Evolutionary conservation across 2,329 filamentous ascomycete species (phyloP), one percentile per base, ranked within the genome.

Genomic region (Aureobasidium musti): DNA sequence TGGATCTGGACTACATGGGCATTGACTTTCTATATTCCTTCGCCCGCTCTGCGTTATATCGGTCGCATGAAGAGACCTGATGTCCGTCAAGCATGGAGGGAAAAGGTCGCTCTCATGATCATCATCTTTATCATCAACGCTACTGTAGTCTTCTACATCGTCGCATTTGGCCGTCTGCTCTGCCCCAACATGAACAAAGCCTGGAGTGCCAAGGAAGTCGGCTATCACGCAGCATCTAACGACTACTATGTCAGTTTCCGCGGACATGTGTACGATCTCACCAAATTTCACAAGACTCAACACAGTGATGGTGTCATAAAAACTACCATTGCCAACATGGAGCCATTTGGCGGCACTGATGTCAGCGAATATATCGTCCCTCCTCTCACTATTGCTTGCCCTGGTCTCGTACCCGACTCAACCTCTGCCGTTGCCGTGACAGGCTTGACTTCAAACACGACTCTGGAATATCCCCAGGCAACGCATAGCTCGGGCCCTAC

Each of bases 41-140:
- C 94, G 0, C 90, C 91, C 56, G 71, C 91, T 2, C 86, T 99
- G 19, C 85, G 86, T n/a, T 89, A 84, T 68, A 74, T 98, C 67
- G 95, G 95, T 37, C 91, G 94, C 26, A 99, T 99, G 95, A 96
- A 96, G 80, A 89, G 95, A 65, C 95, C 93, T 1, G 95, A 99
- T 79, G 92, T 99, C 10, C 91, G 95, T 30, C 91, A 97, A 87
- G 95, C 95, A 0, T 99, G 95, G 95, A 87, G 95, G 78, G 95
- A 99, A 75, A 99, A 99, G 79, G 61, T 99, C 13, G 89, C 95
- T 0, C 82, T 99, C 13, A 87, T 93, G 54, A 82, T 91, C 67
- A 73, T 97, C 63, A 98, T 99, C 71, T 76, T 91, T 35, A 73
- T 99, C 14, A 79, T 96, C 71, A 99, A 99, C 78, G 92, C 76